Evolutionary conservation across 2,329 filamentous ascomycete genomes (phyloP).

Genomic region (Fusarium sp.): DNA sequence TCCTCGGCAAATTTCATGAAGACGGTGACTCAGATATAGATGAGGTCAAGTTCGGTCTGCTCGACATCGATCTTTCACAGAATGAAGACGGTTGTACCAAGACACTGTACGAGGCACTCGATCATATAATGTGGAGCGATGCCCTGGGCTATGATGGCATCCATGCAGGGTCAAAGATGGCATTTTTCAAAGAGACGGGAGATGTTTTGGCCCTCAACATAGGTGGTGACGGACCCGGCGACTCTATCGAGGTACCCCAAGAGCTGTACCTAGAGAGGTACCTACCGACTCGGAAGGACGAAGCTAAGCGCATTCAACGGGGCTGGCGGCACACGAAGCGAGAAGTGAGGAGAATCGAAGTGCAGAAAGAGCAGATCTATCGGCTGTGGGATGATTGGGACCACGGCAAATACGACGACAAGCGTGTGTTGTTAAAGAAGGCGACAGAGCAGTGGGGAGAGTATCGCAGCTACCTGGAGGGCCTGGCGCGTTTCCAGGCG

Average conservation of each 20-base stretch:
- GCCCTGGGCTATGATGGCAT: slow-evolving; percentile 50
- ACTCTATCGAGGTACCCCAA: slow-evolving; percentile 59
- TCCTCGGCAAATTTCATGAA: slow-evolving; percentile 44
- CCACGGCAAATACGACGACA: slow-evolving; percentile 40
- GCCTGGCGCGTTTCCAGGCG: slow-evolving; percentile 48
- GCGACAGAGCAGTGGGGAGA: slow-evolving; percentile 46
- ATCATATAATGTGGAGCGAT: slow-evolving; percentile 58
- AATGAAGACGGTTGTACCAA: slow-evolving; percentile 51
- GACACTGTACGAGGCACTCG: slow-evolving; percentile 58
- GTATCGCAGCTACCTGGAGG: slow-evolving; percentile 49
- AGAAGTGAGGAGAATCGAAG: slow-evolving; percentile 36
- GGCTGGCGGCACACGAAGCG: slow-evolving; percentile 48
- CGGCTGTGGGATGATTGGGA: slow-evolving; percentile 44
- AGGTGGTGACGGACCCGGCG: slow-evolving; percentile 51
- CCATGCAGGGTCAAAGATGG: slow-evolving; percentile 51
- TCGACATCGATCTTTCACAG: slow-evolving; percentile 52
- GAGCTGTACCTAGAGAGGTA: slow-evolving; percentile 65
- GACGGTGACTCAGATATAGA: slow-evolving; percentile 45
- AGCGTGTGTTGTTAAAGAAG: slow-evolving; percentile 45
- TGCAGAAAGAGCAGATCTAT: slow-evolving; percentile 42
- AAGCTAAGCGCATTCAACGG: slow-evolving; percentile 56
- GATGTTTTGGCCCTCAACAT: slow-evolving; percentile 61
- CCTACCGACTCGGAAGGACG: slow-evolving; percentile 54
- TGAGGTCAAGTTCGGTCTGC: slow-evolving; percentile 51
- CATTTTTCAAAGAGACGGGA: slow-evolving; percentile 55